Conservation (phyloP, 768 basidiomycete species). For the Hortiboletus flavorubellus region DNA sequence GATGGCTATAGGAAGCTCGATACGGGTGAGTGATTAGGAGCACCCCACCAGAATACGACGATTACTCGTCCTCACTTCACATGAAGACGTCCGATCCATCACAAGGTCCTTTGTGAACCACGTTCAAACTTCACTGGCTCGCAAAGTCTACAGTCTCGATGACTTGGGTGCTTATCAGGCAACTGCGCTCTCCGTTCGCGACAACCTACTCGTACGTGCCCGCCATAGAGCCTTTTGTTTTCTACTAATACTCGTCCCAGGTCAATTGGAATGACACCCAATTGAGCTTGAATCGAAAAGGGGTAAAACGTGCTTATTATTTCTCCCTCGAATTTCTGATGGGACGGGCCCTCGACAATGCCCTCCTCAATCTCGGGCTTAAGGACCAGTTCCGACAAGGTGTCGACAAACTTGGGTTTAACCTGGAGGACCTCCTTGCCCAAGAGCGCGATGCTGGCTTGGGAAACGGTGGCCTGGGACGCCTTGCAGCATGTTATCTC, state of each 20-base stretch:
- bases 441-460: slow-evolving; percentile 92
- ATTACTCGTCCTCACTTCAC: not conserved
- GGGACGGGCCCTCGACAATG: slow-evolving; percentile 75
- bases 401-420: slow-evolving; percentile 80
- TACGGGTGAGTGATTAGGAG: slow-evolving; percentile 39
- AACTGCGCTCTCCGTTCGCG: slow-evolving; percentile 80
- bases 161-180: slow-evolving; percentile 90
- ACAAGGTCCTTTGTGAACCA: slow-evolving; percentile 77
- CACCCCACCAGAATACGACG: not conserved
- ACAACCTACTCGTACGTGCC: slow-evolving; percentile 71
- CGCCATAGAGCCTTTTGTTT: not conserved
- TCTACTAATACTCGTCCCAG: slow-evolving; percentile 31
- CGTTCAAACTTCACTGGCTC: slow-evolving; percentile 85
- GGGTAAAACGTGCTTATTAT: slow-evolving; percentile 91
- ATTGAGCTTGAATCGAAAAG: slow-evolving; percentile 70
- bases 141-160: slow-evolving; percentile 88
- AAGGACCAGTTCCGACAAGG: slow-evolving; percentile 72
- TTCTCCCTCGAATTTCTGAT: slow-evolving; percentile 92
- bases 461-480: slow-evolving; percentile 94
- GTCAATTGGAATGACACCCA: slow-evolving; percentile 87
- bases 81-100: slow-evolving; percentile 55
- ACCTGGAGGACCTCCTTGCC: slow-evolving; percentile 81
- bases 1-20: slow-evolving; percentile 54
- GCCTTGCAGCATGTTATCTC: slow-evolving; percentile 95
- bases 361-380: slow-evolving; percentile 85